Evolutionary conservation across 768 basidiomycete species (phyloP).

Genomic region (Lactarius pseudohatsudake): DNA sequence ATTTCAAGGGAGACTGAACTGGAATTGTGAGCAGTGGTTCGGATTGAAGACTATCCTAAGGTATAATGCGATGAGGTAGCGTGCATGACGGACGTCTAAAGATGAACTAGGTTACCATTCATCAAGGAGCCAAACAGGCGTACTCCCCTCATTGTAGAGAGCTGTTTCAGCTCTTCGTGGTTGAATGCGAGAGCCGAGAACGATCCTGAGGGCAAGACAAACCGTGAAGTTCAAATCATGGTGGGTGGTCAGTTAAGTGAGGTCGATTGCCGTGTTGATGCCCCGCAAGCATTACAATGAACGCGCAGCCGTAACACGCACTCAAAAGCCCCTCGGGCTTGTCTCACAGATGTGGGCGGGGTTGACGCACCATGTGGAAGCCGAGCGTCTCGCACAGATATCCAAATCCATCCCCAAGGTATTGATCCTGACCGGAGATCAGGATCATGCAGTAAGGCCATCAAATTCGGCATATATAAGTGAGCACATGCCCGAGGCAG

Average conservation of each 20-base stretch:
- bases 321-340: slow-evolving; percentile 60
- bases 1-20: not conserved
- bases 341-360: slow-evolving; percentile 73
- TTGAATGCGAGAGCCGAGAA: slow-evolving; percentile 51
- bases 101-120: slow-evolving; percentile 38
- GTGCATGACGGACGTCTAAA: not conserved
- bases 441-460: slow-evolving; percentile 58
- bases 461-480: slow-evolving; percentile 53
- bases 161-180: slow-evolving; percentile 65
- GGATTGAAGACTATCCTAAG: slow-evolving; percentile 22
- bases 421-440: slow-evolving; percentile 63
- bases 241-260: slow-evolving; percentile 37
- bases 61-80: not conserved
- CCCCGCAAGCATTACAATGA: slow-evolving; percentile 44
- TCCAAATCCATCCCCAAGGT: slow-evolving; percentile 63
- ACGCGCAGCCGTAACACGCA: slow-evolving; percentile 52
- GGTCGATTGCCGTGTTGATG: not conserved
- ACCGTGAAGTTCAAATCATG: slow-evolving; percentile 56
- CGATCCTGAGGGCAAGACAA: slow-evolving; percentile 60
- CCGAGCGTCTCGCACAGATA: slow-evolving; percentile 36
- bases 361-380: slow-evolving; percentile 57
- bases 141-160: slow-evolving; percentile 50
- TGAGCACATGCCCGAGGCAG: slow-evolving; percentile 55
- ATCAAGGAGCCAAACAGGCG: slow-evolving; percentile 46
- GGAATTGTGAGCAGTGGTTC: slow-evolving; percentile 25